Percentiles rank a stretch among this genome's conserved stretches.
Evolutionary conservation across 2,329 filamentous ascomycete species (phyloP).

Genomic region (Dryadomyces sulphureus): DNA sequence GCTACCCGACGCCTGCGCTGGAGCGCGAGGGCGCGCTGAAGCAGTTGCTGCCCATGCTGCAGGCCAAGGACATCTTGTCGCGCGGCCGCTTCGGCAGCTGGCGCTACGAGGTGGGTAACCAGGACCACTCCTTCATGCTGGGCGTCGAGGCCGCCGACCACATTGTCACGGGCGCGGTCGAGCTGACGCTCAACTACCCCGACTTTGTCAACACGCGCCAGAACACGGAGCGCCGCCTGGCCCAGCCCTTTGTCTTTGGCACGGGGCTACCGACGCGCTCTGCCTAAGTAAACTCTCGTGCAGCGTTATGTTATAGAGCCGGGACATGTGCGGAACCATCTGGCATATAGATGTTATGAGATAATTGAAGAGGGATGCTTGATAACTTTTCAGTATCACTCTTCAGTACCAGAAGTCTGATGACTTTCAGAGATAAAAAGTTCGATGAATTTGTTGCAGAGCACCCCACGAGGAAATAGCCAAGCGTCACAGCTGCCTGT

Average conservation of each 20-base stretch:
- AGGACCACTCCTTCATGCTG: constrained; percentile 96
- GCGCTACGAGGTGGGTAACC: constrained; percentile 91
- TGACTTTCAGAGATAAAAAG: too few species aligned
- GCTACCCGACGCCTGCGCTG: constrained; percentile 87
- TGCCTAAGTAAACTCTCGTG: too few species aligned
- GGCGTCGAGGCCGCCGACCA: constrained; percentile 87
- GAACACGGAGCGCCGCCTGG: constrained; percentile 51
- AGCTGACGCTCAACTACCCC: constrained; percentile 90
- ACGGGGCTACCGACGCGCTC: constrained; percentile 20
- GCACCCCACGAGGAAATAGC: too few species aligned
- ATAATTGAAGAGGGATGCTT: too few species aligned
- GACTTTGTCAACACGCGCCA: constrained; percentile 78
- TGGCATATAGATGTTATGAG: too few species aligned
- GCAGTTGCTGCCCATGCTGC: constrained; percentile 81
- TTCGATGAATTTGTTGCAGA: too few species aligned
- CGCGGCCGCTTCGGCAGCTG: constrained; percentile 96
- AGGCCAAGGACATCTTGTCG: constrained; percentile 83
- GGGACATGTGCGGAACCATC: too few species aligned
- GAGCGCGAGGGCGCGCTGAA: constrained; percentile 93
- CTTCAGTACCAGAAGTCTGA: too few species aligned
- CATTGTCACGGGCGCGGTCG: constrained; percentile 76
- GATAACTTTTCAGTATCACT: too few species aligned
- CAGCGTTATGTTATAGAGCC: too few species aligned
- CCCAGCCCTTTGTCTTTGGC: constrained; percentile 29
- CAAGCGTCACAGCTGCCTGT: too few species aligned